These are phyloP conservation scores for Hypoxylon sp. DNA, from an alignment of 2,329 filamentous ascomycete genomes.

Conservation along the genomic window DNA sequence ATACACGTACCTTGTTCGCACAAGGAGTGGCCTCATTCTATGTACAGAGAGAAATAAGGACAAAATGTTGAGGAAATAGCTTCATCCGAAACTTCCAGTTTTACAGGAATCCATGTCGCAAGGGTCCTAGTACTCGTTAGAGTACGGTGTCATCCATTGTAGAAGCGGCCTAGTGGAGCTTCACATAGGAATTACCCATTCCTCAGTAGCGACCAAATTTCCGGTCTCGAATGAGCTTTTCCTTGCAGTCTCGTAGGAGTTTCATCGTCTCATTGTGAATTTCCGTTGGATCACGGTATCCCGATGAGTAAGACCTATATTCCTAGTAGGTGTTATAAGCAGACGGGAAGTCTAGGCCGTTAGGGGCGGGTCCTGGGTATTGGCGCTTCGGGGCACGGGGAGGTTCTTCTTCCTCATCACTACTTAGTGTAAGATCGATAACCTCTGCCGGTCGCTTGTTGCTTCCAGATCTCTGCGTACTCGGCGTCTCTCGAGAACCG, in stretches of 20 bases:
- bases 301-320: not conserved
- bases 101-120: not conserved
- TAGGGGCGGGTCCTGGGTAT: conserved; percentile 44
- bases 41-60: conserved; percentile 35
- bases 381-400: conserved; percentile 64
- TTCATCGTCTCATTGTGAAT: conserved; percentile 4
- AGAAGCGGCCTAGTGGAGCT: conserved; percentile 3
- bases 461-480: conserved; percentile 56
- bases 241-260: conserved; percentile 3
- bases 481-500: conserved; percentile 53
- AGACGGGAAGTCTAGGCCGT: conserved; percentile 30
- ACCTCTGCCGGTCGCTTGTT: conserved; percentile 62
- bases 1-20: conserved; percentile 20
- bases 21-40: conserved; percentile 30
- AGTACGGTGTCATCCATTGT: conserved; percentile 7
- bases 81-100: conserved; percentile 2
- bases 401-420: conserved; percentile 66
- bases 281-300: not conserved
- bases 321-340: conserved; percentile 27
- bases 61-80: conserved; percentile 2
- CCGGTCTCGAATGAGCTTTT: not conserved
- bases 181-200: not conserved
- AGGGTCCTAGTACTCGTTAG: conserved; percentile 1
- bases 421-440: conserved; percentile 72
- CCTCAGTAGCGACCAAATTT: conserved; percentile 7